Evolutionary conservation across 495 filamentous ascomycete genomes (phyloP).

Genomic region (Hapsidospora chrysogenum): DNA sequence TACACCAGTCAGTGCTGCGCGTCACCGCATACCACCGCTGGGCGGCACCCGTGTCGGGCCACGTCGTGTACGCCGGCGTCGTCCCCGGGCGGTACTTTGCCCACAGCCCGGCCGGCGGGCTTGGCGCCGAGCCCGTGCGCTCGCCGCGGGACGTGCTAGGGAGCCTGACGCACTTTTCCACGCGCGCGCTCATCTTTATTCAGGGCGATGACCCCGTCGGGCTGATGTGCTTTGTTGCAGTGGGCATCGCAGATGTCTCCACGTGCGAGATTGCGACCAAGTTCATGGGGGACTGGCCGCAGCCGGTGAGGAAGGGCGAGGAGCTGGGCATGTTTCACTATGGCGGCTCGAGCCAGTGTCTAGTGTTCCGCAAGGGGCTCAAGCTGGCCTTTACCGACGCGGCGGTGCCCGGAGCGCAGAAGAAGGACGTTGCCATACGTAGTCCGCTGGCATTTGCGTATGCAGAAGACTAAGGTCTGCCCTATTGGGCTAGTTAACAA

Average conservation of each 20-base stretch:
- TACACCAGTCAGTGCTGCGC: constrained; percentile 41
- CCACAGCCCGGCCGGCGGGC: constrained; percentile 9
- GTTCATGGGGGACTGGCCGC: constrained; percentile 13
- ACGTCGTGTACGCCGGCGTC: constrained; percentile 24
- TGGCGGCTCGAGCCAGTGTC: constrained; percentile 38
- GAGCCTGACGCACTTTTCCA: constrained; percentile 32
- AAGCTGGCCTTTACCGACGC: constrained; percentile 4
- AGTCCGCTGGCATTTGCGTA: constrained; percentile 2
- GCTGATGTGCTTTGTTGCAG: constrained; percentile 32
- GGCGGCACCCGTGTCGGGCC: constrained; percentile 36
- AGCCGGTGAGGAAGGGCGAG: constrained; percentile 37
- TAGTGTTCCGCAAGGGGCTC: constrained; percentile 25
- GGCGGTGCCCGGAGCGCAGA: not conserved
- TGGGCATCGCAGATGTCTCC: constrained; percentile 44
- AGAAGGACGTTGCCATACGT: constrained; percentile 2
- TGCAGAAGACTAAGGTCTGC: not conserved
- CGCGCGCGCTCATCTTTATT: constrained; percentile 38
- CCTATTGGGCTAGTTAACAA: not conserved
- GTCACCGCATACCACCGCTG: constrained; percentile 41
- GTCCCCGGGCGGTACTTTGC: constrained; percentile 42
- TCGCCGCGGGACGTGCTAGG: constrained; percentile 14
- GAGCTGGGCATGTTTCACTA: constrained; percentile 46
- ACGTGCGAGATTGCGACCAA: constrained; percentile 36
- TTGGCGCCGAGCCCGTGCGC: constrained; percentile 11
- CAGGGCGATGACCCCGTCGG: constrained; percentile 39